Base-by-base conservation (phyloP, 2,329 filamentous ascomycete species). In the Xylaria sp. region DNA sequence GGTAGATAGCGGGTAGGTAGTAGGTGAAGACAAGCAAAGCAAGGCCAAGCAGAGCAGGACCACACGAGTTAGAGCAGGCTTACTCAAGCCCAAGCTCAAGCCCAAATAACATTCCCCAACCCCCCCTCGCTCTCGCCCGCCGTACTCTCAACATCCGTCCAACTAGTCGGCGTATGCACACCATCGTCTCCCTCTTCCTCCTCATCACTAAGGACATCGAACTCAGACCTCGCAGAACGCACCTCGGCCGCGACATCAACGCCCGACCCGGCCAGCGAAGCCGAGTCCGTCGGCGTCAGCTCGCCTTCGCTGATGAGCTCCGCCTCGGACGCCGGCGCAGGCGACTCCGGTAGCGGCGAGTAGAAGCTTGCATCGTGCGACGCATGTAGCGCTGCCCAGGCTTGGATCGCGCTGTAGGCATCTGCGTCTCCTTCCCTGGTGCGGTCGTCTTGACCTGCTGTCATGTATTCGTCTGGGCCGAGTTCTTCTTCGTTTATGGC, bases 131-230 rank as follows among this genome's bases (percentile, higher is more conserved):
- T 85, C 76, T 88, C 86, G 75, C 88, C 90, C 29, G 90, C 80
- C 13, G 88, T 84, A 70, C 88, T 91, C 68, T 87, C 89, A 16
- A 91, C 84, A 75, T 91, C 89, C 6, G 87, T 89, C 89, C 89
- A 91, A 77, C 86, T 89, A 1, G 84, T 84, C 0, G 89, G 88
- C 0, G 88, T 91, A 63, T 83, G 78, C 74, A 90, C 85, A 35
- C 87, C 87, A 37, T 86, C 87, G 71, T 88, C 50, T n/a, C n/a
- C n/a, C n/a, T n/a, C n/a, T 5, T 53, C 27, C 25, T 53, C 50
- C 12, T 53, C 27, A 5, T 53, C 86, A 73, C 87, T 90, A 80
- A 89, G 78, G 18, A 90, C 84, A 69, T 89, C 88, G 62, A 82
- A 86, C 1, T 21, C 44, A 8, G 78, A 79, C 58, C 78, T 75